Conservation (phyloP, 2,329 filamentous ascomycete genomes). For the Fusarium denticulatum region DNA sequence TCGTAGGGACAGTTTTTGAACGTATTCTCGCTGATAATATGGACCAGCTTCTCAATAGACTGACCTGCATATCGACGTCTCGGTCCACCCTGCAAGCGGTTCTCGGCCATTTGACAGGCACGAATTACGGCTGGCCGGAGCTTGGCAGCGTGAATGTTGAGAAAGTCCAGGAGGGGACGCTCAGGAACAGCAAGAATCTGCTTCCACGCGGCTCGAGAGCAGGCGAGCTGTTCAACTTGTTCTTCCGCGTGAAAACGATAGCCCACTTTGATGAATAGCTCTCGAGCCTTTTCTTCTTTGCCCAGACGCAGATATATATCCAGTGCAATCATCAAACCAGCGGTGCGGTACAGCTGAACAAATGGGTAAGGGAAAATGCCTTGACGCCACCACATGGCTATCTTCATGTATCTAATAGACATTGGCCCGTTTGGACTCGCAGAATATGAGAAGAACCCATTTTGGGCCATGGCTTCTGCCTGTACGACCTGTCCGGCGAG, state of each 20-base stretch:
- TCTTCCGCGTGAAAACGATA: neutral
- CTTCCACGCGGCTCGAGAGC: neutral
- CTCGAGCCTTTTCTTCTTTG: neutral
- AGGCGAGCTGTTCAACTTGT: constrained; percentile 1
- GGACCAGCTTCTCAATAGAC: neutral
- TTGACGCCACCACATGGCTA: constrained; percentile 29
- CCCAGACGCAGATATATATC: neutral
- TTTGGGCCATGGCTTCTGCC: neutral
- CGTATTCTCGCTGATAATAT: constrained; percentile 2
- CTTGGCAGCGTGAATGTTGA: constrained; percentile 8
- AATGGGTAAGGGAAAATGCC: constrained; percentile 25
- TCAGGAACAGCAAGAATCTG: neutral
- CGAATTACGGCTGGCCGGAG: neutral
- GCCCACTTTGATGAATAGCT: neutral
- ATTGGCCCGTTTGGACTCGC: constrained; percentile 19
- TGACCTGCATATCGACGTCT: neutral
- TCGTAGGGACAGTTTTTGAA: constrained; percentile 4
- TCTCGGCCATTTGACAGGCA: neutral
- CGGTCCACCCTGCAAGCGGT: neutral
- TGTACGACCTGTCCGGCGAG: neutral
- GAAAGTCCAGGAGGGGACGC: neutral
- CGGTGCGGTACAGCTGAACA: constrained; percentile 22
- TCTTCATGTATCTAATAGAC: constrained; percentile 1
- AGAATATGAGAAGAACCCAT: neutral
- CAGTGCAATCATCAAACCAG: constrained; percentile 19